Percentiles rank a stretch among this genome's conserved stretches.
These are phyloP conservation scores for Lasiodiplodia citricola DNA, from an alignment of 2,329 filamentous ascomycete species.

Conservation along the genomic window DNA sequence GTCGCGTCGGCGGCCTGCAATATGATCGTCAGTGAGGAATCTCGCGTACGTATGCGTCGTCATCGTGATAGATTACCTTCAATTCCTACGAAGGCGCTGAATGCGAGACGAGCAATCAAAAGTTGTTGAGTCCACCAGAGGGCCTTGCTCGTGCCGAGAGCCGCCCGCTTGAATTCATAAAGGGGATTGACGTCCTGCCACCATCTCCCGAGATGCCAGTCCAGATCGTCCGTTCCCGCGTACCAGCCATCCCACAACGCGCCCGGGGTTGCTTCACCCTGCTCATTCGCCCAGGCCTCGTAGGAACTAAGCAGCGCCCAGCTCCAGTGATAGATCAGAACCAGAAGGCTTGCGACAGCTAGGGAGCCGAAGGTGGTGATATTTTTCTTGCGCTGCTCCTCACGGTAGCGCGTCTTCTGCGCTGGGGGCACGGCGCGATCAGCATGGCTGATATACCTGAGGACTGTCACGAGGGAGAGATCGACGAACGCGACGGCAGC, in stretches of 20 bases:
- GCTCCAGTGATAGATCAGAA: constrained; percentile 52
- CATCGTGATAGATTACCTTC: constrained; percentile 50
- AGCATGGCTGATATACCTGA: constrained; percentile 39
- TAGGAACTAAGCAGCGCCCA: constrained; percentile 56
- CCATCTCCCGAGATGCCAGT: constrained; percentile 56
- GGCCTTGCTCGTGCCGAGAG: constrained; percentile 60
- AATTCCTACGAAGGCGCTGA: constrained; percentile 63
- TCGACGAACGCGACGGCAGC: constrained; percentile 40
- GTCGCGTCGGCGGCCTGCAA: constrained; percentile 57
- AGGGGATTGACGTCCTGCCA: constrained; percentile 59
- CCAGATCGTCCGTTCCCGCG: constrained; percentile 40
- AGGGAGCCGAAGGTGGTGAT: constrained; percentile 50
- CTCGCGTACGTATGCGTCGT: not conserved
- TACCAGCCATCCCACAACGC: constrained; percentile 48
- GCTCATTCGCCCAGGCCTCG: constrained; percentile 54
- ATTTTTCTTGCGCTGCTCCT: constrained; percentile 38
- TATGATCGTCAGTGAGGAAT: constrained; percentile 20
- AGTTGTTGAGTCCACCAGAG: constrained; percentile 69
- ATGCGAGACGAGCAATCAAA: constrained; percentile 60
- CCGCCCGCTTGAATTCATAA: constrained; percentile 59
- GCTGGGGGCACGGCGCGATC: constrained; percentile 41
- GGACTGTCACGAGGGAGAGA: constrained; percentile 38
- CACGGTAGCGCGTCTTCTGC: constrained; percentile 40
- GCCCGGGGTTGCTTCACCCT: constrained; percentile 48
- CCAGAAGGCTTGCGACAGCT: constrained; percentile 52